A percentile compares a stretch with the other conserved stretches of the same genome.
phyloP scores from a whole-genome alignment of 2,329 filamentous ascomycete genomes.

The Scytalidium lignicola region DNA sequence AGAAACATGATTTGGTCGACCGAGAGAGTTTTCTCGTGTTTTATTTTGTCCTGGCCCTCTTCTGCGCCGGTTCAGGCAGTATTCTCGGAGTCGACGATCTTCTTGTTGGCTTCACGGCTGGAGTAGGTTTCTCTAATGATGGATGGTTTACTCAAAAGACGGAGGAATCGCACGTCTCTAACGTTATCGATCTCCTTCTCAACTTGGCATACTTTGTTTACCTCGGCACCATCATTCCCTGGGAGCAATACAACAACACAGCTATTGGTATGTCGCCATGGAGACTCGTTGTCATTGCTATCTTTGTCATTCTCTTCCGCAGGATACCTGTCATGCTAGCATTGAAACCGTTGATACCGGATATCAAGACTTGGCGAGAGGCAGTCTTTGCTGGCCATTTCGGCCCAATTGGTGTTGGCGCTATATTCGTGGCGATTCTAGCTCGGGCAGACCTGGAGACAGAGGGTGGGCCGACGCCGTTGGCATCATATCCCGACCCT shows the following conservation, averaged over 20 bases:
- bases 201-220: slow-evolving; percentile 99
- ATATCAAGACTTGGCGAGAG: slow-evolving; percentile 97
- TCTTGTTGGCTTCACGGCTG: slow-evolving; percentile 88
- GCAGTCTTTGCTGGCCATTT: slow-evolving; percentile 96
- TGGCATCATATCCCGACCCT: slow-evolving; percentile 53
- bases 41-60: slow-evolving; percentile 94
- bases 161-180: slow-evolving; percentile 96
- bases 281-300: slow-evolving; percentile 87
- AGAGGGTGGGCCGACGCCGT: slow-evolving; percentile 60
- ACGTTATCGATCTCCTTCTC: slow-evolving; percentile 95
- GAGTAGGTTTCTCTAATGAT: slow-evolving; percentile 98
- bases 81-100: slow-evolving; percentile 89
- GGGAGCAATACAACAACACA: slow-evolving; percentile 80
- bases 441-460: slow-evolving; percentile 87
- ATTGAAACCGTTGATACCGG: slow-evolving; percentile 88
- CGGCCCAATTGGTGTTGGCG: slow-evolving; percentile 93
- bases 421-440: slow-evolving; percentile 90
- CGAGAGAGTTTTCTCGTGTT: slow-evolving; percentile 97
- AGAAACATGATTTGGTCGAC: slow-evolving; percentile 81
- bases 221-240: slow-evolving; percentile 94
- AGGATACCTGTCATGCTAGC: slow-evolving; percentile 91
- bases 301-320: slow-evolving; percentile 92
- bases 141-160: slow-evolving; percentile 99
- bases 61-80: slow-evolving; percentile 90
- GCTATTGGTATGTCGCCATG: slow-evolving; percentile 74